Evolutionary conservation across 169 alveolate species (phyloP).

Genomic region (Cryptosporidium meleagridis): DNA sequence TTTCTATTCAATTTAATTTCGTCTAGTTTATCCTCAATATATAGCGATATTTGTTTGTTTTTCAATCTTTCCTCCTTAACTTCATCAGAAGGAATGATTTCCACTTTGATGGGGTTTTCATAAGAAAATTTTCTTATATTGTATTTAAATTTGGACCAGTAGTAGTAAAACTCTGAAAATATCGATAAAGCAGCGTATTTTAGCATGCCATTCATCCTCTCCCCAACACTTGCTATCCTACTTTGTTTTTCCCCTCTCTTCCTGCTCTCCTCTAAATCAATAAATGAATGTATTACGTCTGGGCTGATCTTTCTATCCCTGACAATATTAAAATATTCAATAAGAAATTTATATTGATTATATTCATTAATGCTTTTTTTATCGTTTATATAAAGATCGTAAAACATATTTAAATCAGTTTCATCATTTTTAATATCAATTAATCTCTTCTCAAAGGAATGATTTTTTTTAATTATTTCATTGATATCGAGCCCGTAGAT

Average conservation of each 20-base stretch:
- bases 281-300: not conserved
- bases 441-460: not conserved
- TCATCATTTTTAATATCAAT: not conserved
- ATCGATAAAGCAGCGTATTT: conserved; percentile 12
- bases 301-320: conserved; percentile 7
- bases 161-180: conserved; percentile 37
- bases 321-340: conserved; percentile 24
- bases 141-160: conserved; percentile 32
- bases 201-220: not conserved
- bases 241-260: not conserved
- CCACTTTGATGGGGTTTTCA: not conserved
- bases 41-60: conserved; percentile 3
- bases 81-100: not conserved
- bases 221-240: not conserved
- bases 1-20: not conserved
- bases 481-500: conserved; percentile 46
- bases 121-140: conserved; percentile 5
- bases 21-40: conserved; percentile 4
- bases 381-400: not conserved
- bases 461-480: conserved; percentile 8
- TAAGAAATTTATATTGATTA: conserved; percentile 25
- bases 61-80: not conserved
- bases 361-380: not conserved
- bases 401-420: not conserved
- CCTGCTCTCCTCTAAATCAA: conserved; percentile 1